These are phyloP conservation scores for Eucalyptus curtisii DNA, from an alignment of 345 rosid species.

Conservation along the genomic window DNA sequence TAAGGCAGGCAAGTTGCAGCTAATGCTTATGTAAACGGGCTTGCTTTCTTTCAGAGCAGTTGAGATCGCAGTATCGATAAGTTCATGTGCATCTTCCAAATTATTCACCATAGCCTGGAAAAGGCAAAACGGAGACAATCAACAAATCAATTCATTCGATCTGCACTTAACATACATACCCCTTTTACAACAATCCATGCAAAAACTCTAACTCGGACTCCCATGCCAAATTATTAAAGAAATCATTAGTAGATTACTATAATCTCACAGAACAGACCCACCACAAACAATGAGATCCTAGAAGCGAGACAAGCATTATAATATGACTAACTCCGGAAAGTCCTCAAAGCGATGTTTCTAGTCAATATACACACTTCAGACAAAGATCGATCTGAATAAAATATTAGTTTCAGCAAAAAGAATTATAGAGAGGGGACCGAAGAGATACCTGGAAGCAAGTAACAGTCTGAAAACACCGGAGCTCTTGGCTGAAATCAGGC, in stretches of 20 bases:
- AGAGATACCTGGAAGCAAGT: conserved; percentile 51
- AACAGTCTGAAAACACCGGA: conserved; percentile 53
- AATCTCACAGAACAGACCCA: neutral
- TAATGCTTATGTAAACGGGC: conserved; percentile 61
- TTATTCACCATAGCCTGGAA: conserved; percentile 58
- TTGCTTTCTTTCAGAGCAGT: conserved; percentile 68
- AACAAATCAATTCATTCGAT: neutral
- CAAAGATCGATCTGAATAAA: neutral
- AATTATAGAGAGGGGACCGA: neutral
- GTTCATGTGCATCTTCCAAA: conserved; percentile 71
- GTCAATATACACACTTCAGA: neutral
- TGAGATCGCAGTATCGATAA: conserved; percentile 56
- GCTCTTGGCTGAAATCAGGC: conserved; percentile 70
- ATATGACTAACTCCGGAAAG: neutral
- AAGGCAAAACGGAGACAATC: neutral
- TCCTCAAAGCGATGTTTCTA: neutral
- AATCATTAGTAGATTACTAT: neutral
- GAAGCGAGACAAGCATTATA: neutral
- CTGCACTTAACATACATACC: neutral
- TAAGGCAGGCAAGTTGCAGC: conserved; percentile 54
- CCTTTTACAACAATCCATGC: neutral
- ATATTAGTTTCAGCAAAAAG: neutral
- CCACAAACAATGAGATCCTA: neutral
- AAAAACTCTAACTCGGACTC: neutral
- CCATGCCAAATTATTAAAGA: neutral